Conservation (phyloP, 495 filamentous ascomycete species). For the Daldinia caldariorum region DNA sequence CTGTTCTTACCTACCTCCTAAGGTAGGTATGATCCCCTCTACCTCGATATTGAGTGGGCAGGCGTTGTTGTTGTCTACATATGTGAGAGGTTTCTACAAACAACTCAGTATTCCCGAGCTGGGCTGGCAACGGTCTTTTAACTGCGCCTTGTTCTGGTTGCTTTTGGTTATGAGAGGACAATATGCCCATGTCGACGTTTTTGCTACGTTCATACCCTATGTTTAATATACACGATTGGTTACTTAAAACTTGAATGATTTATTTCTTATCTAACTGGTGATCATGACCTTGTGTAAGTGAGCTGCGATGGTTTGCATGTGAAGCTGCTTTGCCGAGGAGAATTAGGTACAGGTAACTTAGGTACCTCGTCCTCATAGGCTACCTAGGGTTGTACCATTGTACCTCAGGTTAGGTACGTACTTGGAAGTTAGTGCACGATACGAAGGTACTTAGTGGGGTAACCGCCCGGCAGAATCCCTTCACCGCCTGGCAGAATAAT, state of each 20-base stretch:
- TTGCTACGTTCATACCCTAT: neutral
- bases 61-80: conserved; percentile 28
- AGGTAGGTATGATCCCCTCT: conserved; percentile 14
- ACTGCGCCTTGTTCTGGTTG: neutral
- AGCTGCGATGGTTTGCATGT: too few species aligned
- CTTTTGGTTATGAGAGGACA: neutral
- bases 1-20: neutral
- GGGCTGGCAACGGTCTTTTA: neutral
- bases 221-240: neutral
- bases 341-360: neutral
- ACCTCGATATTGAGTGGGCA: neutral
- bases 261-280: neutral
- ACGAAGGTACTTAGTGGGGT: conserved; percentile 17
- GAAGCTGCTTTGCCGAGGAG: too few species aligned
- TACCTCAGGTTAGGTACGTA: neutral
- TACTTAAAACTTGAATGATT: neutral
- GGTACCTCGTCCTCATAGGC: too few species aligned
- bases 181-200: neutral
- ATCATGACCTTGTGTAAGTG: too few species aligned
- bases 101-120: conserved; percentile 2
- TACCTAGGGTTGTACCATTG: neutral
- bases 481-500: conserved; percentile 41
- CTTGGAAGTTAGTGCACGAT: conserved; percentile 2
- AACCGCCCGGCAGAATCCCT: conserved; percentile 37
- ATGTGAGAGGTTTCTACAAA: conserved; percentile 10